Percentiles rank a stretch among this genome's conserved stretches.
Conservation (phyloP, 306 rosid species). For the Oxytropis ochrocephala region DNA sequence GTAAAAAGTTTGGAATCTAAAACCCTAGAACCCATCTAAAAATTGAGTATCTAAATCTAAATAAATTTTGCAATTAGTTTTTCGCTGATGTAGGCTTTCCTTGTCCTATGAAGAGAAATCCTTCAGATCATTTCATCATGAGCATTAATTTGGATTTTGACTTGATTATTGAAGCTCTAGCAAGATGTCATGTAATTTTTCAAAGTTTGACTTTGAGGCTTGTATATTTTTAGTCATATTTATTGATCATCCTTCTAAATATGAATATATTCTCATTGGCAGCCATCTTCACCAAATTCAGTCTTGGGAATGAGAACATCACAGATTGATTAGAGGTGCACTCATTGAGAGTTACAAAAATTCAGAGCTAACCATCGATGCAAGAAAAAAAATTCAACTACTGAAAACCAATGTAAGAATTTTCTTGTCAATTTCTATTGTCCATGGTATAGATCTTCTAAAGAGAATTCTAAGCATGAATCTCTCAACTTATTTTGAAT, state of each 20-base stretch:
- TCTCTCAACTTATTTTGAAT: too few relatives aligned
- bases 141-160: constrained; percentile 62
- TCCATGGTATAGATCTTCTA: too few relatives aligned
- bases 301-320: constrained; percentile 36
- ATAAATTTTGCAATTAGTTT: constrained; percentile 37
- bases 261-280: background rate
- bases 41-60: background rate
- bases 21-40: too few relatives aligned
- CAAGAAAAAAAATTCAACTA: constrained; percentile 41
- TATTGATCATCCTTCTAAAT: background rate
- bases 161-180: constrained; percentile 34
- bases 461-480: background rate
- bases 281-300: constrained; percentile 45
- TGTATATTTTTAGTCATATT: background rate
- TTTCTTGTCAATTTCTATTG: background rate
- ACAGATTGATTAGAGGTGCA: constrained; percentile 50
- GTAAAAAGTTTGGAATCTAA: too few relatives aligned
- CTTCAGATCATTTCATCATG: constrained; percentile 75
- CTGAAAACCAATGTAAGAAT: constrained; percentile 45
- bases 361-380: constrained; percentile 40
- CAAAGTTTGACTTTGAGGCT: constrained; percentile 12
- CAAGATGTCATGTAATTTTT: constrained; percentile 32
- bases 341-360: constrained; percentile 51
- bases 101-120: constrained; percentile 65
- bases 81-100: constrained; percentile 69